Evolutionary conservation across 164 flowering plant genomes (phyloP).

Genomic region (Sedum album): DNA sequence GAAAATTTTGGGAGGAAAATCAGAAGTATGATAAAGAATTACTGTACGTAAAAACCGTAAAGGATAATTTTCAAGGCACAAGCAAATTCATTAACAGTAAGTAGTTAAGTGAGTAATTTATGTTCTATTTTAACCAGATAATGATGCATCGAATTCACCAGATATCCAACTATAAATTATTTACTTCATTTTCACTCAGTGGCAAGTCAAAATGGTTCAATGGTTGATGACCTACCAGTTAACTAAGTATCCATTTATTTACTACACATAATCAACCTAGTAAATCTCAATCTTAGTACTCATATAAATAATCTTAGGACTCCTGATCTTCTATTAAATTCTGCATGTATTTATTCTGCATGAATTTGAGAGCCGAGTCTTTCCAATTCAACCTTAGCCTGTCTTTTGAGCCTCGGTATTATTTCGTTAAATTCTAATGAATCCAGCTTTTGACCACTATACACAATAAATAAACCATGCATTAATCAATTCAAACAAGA

Average conservation of each 20-base stretch:
- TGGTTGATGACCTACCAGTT: conserved; percentile 6
- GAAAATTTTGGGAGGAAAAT: no score
- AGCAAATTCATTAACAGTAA: no score
- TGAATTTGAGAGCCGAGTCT: background rate
- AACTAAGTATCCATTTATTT: background rate
- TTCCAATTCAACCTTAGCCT: background rate
- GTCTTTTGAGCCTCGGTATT: background rate
- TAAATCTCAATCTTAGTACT: background rate
- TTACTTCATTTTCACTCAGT: background rate
- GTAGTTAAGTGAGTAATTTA: no score
- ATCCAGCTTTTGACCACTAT: background rate
- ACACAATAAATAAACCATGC: no score
- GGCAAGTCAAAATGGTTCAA: conserved; percentile 4
- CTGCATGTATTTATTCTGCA: background rate
- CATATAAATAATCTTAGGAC: background rate
- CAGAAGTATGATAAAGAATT: no score
- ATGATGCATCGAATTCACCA: no score
- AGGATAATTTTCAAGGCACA: no score
- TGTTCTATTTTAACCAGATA: no score
- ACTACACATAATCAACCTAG: conserved; percentile 1
- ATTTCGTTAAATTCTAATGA: background rate
- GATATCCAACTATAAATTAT: no score
- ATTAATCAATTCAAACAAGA: no score
- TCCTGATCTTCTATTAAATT: background rate
- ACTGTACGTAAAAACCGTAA: no score